Evolutionary conservation across 495 filamentous ascomycete genomes (phyloP).

Genomic region (Podospora comata): DNA sequence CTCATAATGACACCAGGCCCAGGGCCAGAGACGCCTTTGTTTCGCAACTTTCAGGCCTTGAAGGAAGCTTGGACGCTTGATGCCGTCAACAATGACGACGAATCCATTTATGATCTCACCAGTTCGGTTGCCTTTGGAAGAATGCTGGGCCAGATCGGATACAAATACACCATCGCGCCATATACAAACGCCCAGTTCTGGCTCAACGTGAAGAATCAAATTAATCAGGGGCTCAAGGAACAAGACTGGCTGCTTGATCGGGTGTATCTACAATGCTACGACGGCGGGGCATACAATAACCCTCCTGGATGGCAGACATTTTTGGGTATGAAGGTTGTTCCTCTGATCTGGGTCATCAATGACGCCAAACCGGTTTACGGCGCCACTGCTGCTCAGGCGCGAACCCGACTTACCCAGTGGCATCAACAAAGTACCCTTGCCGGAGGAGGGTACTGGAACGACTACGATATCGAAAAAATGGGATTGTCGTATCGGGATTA

Average conservation of each 20-base stretch:
- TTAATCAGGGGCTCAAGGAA: slow-evolving; percentile 28
- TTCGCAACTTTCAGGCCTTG: slow-evolving; percentile 39
- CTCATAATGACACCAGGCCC: slow-evolving; percentile 38
- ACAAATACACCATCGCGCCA: slow-evolving; percentile 41
- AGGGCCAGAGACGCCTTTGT: slow-evolving; percentile 30
- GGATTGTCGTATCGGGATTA: slow-evolving; percentile 39
- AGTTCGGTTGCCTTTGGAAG: slow-evolving; percentile 40
- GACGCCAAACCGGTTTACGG: slow-evolving; percentile 44
- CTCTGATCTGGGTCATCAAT: slow-evolving; percentile 44
- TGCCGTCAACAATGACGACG: slow-evolving; percentile 46
- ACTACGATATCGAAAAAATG: slow-evolving; percentile 48
- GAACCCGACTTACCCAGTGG: slow-evolving; percentile 35
- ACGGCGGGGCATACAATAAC: slow-evolving; percentile 41
- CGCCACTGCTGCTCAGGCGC: slow-evolving; percentile 36
- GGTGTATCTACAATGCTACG: slow-evolving; percentile 44
- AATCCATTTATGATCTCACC: slow-evolving; percentile 40
- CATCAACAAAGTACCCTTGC: slow-evolving; percentile 28
- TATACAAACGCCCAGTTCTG: slow-evolving; percentile 41
- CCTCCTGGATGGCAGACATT: slow-evolving; percentile 35
- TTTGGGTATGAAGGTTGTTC: slow-evolving; percentile 43
- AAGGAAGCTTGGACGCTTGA: slow-evolving; percentile 41
- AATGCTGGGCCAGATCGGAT: slow-evolving; percentile 40
- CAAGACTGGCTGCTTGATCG: slow-evolving; percentile 34
- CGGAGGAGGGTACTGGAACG: slow-evolving; percentile 46
- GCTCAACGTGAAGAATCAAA: slow-evolving; percentile 29